Conservation (phyloP, 169 alveolate species). For the Plasmodium coatneyi region DNA sequence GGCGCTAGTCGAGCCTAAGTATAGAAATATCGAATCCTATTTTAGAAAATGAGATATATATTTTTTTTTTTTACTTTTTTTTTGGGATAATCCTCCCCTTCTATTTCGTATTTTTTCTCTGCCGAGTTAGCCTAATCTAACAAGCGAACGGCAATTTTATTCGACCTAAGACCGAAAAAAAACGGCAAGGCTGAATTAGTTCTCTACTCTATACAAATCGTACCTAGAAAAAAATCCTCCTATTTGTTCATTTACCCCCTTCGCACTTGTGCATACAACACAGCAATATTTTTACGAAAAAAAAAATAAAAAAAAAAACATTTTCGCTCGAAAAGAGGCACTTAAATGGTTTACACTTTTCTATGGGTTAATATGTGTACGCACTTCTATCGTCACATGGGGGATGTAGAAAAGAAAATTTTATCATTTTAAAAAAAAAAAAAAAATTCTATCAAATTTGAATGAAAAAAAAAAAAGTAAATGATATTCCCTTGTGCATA, state of each 20-base stretch:
- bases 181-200: not conserved
- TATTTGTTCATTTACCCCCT: not conserved
- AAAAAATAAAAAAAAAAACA: not conserved
- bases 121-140: not conserved
- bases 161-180: not conserved
- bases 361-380: not conserved
- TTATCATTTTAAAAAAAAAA: not conserved
- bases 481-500: not conserved
- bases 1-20: not conserved
- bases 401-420: not conserved
- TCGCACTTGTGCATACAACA: not conserved
- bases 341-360: not conserved
- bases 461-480: not conserved
- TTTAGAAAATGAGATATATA: not conserved
- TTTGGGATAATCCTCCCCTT: not conserved
- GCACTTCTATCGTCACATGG: not conserved
- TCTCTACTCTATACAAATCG: not conserved
- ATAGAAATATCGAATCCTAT: not conserved
- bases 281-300: not conserved
- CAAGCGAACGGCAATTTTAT: too few species aligned
- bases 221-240: not conserved
- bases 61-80: not conserved
- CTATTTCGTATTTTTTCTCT: not conserved
- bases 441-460: not conserved
- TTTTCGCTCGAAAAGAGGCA: not conserved